These are phyloP conservation scores for Leucosporidium creatinivorum DNA, from an alignment of 768 basidiomycete genomes.

Conservation along the genomic window DNA sequence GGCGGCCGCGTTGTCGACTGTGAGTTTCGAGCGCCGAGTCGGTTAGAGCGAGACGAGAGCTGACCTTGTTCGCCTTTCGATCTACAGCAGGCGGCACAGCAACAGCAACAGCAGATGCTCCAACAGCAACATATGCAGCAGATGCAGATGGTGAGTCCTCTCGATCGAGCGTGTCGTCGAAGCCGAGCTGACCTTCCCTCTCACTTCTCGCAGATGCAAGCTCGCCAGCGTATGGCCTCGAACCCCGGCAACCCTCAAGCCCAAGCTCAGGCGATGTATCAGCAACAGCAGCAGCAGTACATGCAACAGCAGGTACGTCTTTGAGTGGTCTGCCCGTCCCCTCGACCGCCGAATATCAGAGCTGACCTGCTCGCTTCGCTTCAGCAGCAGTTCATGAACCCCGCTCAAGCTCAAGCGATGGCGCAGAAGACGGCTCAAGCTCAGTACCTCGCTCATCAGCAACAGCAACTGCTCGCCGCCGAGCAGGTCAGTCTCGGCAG, in stretches of 20 bases:
- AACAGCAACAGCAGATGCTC: no score
- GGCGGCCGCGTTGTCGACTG: not conserved
- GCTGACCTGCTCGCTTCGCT: not conserved
- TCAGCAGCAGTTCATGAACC: no score
- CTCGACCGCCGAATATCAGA: no score
- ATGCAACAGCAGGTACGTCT: constrained; percentile 4
- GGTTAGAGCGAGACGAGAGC: no score
- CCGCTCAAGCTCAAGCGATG: not conserved
- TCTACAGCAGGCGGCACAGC: no score
- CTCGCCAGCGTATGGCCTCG: not conserved
- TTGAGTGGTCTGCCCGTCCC: no score
- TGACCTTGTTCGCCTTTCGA: no score
- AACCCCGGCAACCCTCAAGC: not conserved
- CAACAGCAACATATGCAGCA: not conserved
- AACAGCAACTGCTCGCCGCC: not conserved
- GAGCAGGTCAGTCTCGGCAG: no score
- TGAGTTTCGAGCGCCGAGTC: not conserved
- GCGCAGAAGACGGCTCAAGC: not conserved
- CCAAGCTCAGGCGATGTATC: not conserved
- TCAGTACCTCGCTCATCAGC: not conserved
- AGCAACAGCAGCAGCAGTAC: constrained; percentile 3
- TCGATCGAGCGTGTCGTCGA: not conserved
- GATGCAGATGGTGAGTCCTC: not conserved
- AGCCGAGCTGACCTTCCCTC: not conserved
- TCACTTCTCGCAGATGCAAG: not conserved